These are phyloP conservation scores for Candida cerambycidarum DNA, from an alignment of 805 yeast species.

Conservation along the genomic window DNA sequence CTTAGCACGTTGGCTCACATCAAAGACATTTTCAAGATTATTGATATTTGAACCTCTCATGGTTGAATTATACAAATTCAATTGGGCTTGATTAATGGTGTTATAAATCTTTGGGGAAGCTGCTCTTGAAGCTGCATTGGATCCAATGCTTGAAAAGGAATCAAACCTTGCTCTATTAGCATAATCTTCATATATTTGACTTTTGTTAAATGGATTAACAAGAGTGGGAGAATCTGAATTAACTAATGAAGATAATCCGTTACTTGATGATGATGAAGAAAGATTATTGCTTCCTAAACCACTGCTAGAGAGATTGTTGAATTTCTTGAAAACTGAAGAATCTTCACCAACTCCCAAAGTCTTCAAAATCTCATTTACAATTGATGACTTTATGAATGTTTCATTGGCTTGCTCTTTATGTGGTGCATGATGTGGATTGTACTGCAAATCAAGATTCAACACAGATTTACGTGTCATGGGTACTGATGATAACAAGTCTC, in stretches of 20 bases:
- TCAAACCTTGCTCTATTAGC: constrained; percentile 17
- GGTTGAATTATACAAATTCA: constrained; percentile 8
- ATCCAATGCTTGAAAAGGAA: constrained; percentile 16
- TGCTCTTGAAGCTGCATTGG: constrained; percentile 14
- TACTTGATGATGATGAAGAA: constrained; percentile 26
- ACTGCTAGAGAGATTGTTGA: constrained; percentile 16
- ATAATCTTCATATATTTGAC: constrained; percentile 15
- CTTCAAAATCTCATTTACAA: constrained; percentile 69
- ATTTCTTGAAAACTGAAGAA: constrained; percentile 8
- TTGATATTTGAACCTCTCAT: constrained; percentile 8
- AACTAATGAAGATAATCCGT: constrained; percentile 26
- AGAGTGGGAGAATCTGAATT: constrained; percentile 8
- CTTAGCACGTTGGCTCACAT: constrained; percentile 4
- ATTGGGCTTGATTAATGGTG: constrained; percentile 27
- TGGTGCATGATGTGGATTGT: constrained; percentile 10
- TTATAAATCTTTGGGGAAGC: constrained; percentile 29
- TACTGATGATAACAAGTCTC: constrained; percentile 79
- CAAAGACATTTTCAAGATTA: constrained; percentile 1
- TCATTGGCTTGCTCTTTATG: constrained; percentile 72
- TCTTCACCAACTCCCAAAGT: constrained; percentile 59
- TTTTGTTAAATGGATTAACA: constrained; percentile 12
- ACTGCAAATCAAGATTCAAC: constrained; percentile 18
- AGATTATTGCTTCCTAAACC: constrained; percentile 19
- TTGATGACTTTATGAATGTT: constrained; percentile 56
- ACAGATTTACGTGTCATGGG: constrained; percentile 55